Evolutionary conservation across 768 basidiomycete species (phyloP).

Genomic region (Multifurca ochricompacta): DNA sequence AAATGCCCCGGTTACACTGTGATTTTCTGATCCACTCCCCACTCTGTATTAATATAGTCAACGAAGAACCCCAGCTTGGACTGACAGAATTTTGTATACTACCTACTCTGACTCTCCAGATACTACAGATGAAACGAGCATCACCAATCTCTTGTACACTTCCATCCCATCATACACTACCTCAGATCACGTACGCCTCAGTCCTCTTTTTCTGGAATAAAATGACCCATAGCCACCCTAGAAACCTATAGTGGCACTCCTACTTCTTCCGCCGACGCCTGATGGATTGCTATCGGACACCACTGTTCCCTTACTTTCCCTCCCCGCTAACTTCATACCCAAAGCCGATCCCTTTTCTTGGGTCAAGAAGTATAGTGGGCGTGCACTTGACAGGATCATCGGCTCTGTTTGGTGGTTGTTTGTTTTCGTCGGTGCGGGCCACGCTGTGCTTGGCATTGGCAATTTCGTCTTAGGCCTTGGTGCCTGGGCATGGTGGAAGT

Average conservation of each 20-base stretch:
- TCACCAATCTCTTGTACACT: conserved; percentile 66
- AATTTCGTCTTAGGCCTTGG: conserved; percentile 65
- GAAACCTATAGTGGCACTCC: conserved; percentile 82
- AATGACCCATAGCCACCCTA: conserved; percentile 28
- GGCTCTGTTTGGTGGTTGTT: conserved; percentile 78
- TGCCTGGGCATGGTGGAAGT: conserved; percentile 46
- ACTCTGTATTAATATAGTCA: conserved; percentile 31
- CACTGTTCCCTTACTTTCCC: conserved; percentile 36
- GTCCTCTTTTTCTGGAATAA: not conserved
- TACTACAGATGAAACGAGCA: conserved; percentile 41
- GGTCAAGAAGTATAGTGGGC: conserved; percentile 59
- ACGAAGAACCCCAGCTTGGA: conserved; percentile 83
- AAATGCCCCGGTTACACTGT: conserved; percentile 1
- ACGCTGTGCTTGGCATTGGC: conserved; percentile 56
- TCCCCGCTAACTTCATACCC: conserved; percentile 46
- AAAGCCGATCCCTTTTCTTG: conserved; percentile 44
- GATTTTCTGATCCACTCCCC: not conserved
- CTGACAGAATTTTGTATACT: conserved; percentile 84
- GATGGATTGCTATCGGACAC: conserved; percentile 23
- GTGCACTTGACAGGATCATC: conserved; percentile 59
- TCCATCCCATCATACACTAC: conserved; percentile 76
- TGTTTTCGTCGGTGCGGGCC: conserved; percentile 70
- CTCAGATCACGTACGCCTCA: conserved; percentile 73
- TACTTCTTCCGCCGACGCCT: conserved; percentile 47
- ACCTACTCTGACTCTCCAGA: conserved; percentile 61